A percentile compares a stretch with the other conserved stretches of the same genome.
These are phyloP conservation scores for Cryptococcus jaspeensis DNA, from an alignment of 1,284 basidiomycete genomes.

Conservation along the genomic window DNA sequence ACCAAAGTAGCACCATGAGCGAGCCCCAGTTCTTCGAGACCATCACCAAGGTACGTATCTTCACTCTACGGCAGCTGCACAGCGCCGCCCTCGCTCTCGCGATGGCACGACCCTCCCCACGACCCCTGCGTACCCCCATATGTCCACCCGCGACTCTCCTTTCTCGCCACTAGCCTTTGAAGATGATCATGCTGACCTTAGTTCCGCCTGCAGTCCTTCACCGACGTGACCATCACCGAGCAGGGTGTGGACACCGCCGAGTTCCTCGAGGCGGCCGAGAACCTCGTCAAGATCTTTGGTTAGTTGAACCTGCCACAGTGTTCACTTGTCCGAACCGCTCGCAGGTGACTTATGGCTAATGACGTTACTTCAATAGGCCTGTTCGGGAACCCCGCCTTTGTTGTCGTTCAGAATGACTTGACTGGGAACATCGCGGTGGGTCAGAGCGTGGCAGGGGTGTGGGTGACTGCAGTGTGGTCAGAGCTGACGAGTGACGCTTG, in stretches of 20 bases:
- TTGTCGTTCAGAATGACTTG: slow-evolving; percentile 81
- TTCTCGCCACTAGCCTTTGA: too few relatives aligned
- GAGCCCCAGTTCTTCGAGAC: slow-evolving; percentile 73
- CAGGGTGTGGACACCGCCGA: slow-evolving; percentile 81
- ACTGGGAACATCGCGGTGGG: slow-evolving; percentile 87
- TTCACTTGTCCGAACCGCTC: background rate
- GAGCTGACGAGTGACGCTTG: background rate
- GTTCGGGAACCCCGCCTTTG: slow-evolving; percentile 82
- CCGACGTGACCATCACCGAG: slow-evolving; percentile 82
- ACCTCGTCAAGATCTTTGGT: slow-evolving; percentile 91
- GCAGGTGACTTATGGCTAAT: background rate
- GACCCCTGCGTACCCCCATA: too few relatives aligned
- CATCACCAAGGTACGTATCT: slow-evolving; percentile 66
- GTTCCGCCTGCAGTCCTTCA: slow-evolving; percentile 67
- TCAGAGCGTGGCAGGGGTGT: background rate
- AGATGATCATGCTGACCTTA: background rate
- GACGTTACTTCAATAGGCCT: slow-evolving; percentile 62
- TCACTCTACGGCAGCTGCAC: background rate
- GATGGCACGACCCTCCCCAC: too few relatives aligned
- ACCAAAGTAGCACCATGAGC: slow-evolving; percentile 58
- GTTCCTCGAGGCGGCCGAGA: slow-evolving; percentile 87
- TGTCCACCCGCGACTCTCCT: too few relatives aligned
- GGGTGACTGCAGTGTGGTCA: background rate
- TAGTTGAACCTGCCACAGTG: slow-evolving; percentile 34
- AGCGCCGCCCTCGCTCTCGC: too few relatives aligned